A percentile compares a stretch with the other conserved stretches of the same genome.
These are phyloP conservation scores for Oropetium thomaeum DNA, from an alignment of 176 grass and related monocot species.

Conservation along the genomic window DNA sequence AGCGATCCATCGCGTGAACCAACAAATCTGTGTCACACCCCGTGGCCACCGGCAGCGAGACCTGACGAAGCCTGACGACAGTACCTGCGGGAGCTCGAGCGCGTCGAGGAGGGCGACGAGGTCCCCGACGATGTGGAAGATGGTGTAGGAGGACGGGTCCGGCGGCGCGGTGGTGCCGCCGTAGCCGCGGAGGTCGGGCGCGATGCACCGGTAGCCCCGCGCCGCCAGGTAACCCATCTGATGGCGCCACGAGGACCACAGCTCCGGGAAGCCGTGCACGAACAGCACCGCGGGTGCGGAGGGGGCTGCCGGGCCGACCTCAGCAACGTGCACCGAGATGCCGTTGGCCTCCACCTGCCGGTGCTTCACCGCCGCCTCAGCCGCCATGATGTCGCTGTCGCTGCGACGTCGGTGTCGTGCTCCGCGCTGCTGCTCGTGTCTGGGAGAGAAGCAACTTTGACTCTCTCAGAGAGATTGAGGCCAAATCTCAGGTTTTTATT, in stretches of 20 bases:
- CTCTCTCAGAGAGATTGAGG: too few relatives aligned
- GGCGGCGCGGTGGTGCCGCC: conserved; percentile 65
- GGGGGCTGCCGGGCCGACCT: conserved; percentile 44
- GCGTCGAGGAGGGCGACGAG: conserved; percentile 74
- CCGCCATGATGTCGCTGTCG: background rate
- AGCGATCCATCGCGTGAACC: background rate
- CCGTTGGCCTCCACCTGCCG: conserved; percentile 58
- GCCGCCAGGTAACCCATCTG: conserved; percentile 63
- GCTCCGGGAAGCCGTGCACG: conserved; percentile 82
- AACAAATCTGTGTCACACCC: too few relatives aligned
- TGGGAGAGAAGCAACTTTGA: too few relatives aligned
- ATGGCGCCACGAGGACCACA: conserved; percentile 86
- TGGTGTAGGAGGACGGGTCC: conserved; percentile 52
- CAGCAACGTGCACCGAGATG: conserved; percentile 71
- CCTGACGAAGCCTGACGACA: background rate
- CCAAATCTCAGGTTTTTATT: too few relatives aligned
- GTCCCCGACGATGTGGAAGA: conserved; percentile 82
- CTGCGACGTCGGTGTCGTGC: background rate
- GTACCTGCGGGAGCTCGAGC: conserved; percentile 50
- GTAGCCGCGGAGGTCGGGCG: conserved; percentile 77
- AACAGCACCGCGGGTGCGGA: conserved; percentile 47
- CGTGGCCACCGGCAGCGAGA: too few relatives aligned
- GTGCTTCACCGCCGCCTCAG: conserved; percentile 36
- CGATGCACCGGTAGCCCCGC: conserved; percentile 58
- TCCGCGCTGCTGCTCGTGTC: background rate